A percentile compares a stretch with the other conserved stretches of the same genome.
Conservation (phyloP, 306 rosid genomes). For the Casuarina equisetifolia region DNA sequence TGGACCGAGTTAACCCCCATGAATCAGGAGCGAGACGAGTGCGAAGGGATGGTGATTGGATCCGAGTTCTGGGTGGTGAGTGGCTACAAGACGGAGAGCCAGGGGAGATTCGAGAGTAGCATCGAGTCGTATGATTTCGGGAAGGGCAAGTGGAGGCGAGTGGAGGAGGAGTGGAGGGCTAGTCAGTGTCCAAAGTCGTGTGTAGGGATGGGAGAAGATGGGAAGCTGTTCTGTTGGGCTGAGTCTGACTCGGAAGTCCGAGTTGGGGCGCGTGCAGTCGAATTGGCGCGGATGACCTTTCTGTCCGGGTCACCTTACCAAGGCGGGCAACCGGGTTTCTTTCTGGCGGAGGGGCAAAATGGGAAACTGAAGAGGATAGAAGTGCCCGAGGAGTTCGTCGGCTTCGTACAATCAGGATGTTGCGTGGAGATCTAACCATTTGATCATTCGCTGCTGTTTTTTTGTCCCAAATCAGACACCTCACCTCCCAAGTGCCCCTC, state of each 20-base stretch:
- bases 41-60: conserved; percentile 47
- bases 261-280: conserved; percentile 34
- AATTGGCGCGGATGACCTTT: conserved; percentile 27
- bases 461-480: background rate
- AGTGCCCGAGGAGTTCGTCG: conserved; percentile 28
- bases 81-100: conserved; percentile 51
- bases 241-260: conserved; percentile 29
- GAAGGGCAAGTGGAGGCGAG: conserved; percentile 44
- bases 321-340: conserved; percentile 41
- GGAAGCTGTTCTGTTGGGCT: conserved; percentile 34
- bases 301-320: conserved; percentile 48
- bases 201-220: conserved; percentile 42
- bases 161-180: conserved; percentile 44
- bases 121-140: conserved; percentile 37
- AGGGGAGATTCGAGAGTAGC: conserved; percentile 41
- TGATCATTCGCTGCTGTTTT: background rate
- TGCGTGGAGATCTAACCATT: conserved; percentile 33
- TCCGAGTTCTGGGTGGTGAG: conserved; percentile 55
- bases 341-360: conserved; percentile 30
- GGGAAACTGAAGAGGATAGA: conserved; percentile 35
- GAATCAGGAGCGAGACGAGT: conserved; percentile 58
- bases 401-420: conserved; percentile 54
- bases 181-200: conserved; percentile 41
- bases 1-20: conserved; percentile 43
- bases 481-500: no score